These are phyloP conservation scores for Candida neerlandica DNA, from an alignment of 1,139 yeast genomes.

Conservation along the genomic window DNA sequence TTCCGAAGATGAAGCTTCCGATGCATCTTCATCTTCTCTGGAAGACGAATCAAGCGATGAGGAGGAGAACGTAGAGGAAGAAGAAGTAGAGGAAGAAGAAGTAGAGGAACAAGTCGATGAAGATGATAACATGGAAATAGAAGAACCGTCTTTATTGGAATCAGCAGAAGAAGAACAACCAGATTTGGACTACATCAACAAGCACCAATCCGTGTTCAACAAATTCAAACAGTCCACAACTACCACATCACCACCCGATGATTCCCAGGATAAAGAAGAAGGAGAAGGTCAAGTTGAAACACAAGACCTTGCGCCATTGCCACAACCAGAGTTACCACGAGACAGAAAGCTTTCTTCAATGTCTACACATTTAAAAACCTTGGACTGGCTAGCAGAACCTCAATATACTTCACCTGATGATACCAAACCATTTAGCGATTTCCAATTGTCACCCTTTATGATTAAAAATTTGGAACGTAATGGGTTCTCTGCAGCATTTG, in stretches of 20 bases:
- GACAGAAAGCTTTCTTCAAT: constrained; percentile 46
- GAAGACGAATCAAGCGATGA: not conserved
- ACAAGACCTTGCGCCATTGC: constrained; percentile 73
- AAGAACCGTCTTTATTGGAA: constrained; percentile 4
- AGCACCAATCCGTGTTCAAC: constrained; percentile 32
- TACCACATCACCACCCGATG: not conserved
- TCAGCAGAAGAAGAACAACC: constrained; percentile 12
- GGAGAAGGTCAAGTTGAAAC: constrained; percentile 28
- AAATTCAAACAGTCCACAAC: constrained; percentile 29
- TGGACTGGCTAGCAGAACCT: constrained; percentile 74
- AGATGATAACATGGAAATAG: constrained; percentile 13
- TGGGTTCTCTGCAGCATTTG: constrained; percentile 63
- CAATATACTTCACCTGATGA: constrained; percentile 50
- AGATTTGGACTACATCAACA: constrained; percentile 27
- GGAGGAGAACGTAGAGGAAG: constrained; percentile 11
- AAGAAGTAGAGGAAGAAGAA: constrained; percentile 15
- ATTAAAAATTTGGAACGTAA: constrained; percentile 46
- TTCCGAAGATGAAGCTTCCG: constrained; percentile 10
- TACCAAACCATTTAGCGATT: constrained; percentile 44
- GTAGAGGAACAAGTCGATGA: constrained; percentile 14
- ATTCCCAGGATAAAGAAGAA: constrained; percentile 11
- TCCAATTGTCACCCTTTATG: constrained; percentile 43
- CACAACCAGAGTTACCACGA: constrained; percentile 72
- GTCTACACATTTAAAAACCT: constrained; percentile 40
- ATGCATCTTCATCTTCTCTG: constrained; percentile 7